These are phyloP conservation scores for Suillus luteus DNA, from an alignment of 768 basidiomycete species.

Conservation along the genomic window DNA sequence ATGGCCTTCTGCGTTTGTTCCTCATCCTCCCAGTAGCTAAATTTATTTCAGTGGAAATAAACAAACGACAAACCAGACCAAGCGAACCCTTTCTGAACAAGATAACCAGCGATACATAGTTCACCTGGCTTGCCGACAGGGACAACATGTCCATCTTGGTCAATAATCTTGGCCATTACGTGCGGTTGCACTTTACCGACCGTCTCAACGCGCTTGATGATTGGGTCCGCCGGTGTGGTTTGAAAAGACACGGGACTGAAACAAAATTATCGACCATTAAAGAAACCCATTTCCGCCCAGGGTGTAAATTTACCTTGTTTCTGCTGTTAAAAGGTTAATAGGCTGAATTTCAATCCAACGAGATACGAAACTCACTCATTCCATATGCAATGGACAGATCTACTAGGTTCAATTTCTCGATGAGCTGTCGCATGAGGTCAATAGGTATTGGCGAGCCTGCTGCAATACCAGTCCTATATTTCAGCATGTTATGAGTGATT, in stretches of 20 bases:
- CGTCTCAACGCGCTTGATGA: conserved; percentile 78
- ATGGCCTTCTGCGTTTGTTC: conserved; percentile 65
- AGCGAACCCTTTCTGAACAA: conserved; percentile 75
- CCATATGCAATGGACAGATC: conserved; percentile 82
- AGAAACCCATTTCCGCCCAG: not conserved
- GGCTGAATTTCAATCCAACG: not conserved
- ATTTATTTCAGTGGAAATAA: not conserved
- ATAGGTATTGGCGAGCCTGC: conserved; percentile 81
- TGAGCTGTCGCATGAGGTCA: conserved; percentile 74
- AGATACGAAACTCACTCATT: conserved; percentile 64
- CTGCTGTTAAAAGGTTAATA: conserved; percentile 45
- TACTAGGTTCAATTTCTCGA: conserved; percentile 61
- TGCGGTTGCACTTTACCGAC: conserved; percentile 79
- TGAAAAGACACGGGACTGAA: conserved; percentile 82
- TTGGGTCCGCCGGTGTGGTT: conserved; percentile 65
- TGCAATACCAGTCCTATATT: conserved; percentile 76
- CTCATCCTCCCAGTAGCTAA: conserved; percentile 72
- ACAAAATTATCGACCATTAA: conserved; percentile 7
- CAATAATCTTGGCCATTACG: conserved; percentile 72
- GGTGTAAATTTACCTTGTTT: conserved; percentile 54
- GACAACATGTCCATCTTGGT: conserved; percentile 57
- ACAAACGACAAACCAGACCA: not conserved
- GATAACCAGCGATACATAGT: conserved; percentile 71
- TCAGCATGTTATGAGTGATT: not conserved
- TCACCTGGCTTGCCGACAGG: conserved; percentile 79